Percentiles rank a stretch among this genome's conserved stretches.
These are phyloP conservation scores for Termitomyces sp. DNA, from an alignment of 1,284 basidiomycete genomes.

Conservation along the genomic window DNA sequence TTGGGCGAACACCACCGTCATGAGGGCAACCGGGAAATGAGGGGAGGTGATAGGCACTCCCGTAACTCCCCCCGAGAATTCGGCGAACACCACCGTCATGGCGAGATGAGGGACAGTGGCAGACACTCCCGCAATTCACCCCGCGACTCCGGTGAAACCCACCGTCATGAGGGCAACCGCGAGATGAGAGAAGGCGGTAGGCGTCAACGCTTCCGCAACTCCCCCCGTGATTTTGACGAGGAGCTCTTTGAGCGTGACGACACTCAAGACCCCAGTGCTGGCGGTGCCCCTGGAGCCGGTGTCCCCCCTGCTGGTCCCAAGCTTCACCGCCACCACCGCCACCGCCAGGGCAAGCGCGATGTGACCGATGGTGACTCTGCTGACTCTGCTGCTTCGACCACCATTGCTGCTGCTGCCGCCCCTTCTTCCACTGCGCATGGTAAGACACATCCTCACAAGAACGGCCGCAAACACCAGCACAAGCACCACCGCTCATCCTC, in stretches of 20 bases:
- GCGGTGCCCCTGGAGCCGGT: not conserved
- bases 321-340: not conserved
- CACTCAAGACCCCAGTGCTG: not conserved
- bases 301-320: not conserved
- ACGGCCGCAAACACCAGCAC: not conserved
- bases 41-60: no score
- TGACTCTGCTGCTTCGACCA: no score
- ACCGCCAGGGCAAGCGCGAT: not conserved
- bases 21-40: no score
- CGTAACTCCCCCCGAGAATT: no score
- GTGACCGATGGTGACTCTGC: not conserved
- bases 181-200: not conserved
- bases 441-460: not conserved
- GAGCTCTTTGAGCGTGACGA: not conserved
- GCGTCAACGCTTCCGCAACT: no score
- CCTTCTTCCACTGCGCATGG: not conserved
- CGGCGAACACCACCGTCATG: no score
- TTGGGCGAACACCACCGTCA: no score
- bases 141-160: no score
- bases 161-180: not conserved
- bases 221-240: no score
- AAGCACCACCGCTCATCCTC: not conserved
- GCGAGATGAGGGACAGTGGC: no score
- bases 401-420: no score
- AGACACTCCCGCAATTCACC: no score